Evolutionary conservation across 2,329 filamentous ascomycete genomes (phyloP).

Genomic region (Penicillium sp.): DNA sequence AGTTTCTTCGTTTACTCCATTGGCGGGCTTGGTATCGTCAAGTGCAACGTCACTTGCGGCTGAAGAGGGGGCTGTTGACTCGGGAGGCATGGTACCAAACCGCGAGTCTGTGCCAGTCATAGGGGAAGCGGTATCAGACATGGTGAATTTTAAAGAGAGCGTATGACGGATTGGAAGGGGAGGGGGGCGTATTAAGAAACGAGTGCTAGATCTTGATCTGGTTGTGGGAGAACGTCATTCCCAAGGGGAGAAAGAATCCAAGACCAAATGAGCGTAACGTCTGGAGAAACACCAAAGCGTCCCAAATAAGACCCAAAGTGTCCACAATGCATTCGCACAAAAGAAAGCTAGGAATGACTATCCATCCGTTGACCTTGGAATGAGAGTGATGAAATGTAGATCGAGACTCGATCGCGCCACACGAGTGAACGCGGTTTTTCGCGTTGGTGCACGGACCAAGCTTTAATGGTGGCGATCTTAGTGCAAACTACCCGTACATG

Average conservation of each 20-base stretch:
- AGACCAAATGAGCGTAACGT: background rate
- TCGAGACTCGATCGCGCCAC: conserved; percentile 1
- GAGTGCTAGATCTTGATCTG: background rate
- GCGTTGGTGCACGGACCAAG: conserved; percentile 35
- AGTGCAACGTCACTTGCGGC: conserved; percentile 19
- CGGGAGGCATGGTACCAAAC: conserved; percentile 24
- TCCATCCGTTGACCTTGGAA: background rate
- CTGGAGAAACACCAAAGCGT: background rate
- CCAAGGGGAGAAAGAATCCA: background rate
- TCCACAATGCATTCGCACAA: background rate
- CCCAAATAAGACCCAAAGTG: background rate
- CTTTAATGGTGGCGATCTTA: conserved; percentile 23
- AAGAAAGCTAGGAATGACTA: background rate
- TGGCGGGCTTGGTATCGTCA: conserved; percentile 3
- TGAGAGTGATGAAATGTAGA: background rate
- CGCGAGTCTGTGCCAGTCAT: conserved; percentile 26
- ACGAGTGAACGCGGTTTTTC: conserved; percentile 29
- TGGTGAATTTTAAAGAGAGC: conserved; percentile 3
- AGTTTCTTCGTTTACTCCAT: conserved; percentile 14
- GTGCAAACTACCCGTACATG: too few species aligned
- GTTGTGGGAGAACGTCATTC: background rate
- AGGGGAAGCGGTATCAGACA: conserved; percentile 30
- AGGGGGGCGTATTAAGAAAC: background rate
- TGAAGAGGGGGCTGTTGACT: conserved; percentile 34
- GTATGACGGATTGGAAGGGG: background rate